phyloP scores from a whole-genome alignment of 371 early-diverging fungal species.

The Apophysomyces sp. region DNA sequence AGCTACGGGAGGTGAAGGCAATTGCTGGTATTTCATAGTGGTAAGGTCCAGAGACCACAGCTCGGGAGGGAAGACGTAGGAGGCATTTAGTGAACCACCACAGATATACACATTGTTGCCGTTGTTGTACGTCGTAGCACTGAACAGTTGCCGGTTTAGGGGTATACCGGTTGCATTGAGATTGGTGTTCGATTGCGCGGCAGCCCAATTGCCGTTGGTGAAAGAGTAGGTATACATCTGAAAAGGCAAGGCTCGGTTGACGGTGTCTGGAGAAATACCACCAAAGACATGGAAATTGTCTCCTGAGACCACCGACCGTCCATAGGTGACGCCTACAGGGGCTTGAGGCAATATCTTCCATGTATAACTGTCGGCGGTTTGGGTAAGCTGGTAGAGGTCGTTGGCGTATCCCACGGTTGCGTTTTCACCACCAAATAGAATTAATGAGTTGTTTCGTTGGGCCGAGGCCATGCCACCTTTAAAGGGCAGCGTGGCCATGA shows the following conservation, averaged over 20 bases:
- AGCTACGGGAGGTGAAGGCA: constrained; percentile 5
- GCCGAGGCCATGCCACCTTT: constrained; percentile 24
- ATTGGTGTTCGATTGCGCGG: constrained; percentile 2
- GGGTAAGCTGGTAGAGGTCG: constrained; percentile 22
- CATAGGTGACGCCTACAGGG: constrained; percentile 11
- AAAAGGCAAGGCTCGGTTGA: constrained; percentile 7
- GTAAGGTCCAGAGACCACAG: constrained; percentile 26
- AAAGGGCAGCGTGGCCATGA: constrained; percentile 25
- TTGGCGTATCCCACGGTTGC: constrained; percentile 16
- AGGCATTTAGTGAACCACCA: constrained; percentile 24
- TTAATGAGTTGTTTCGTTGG: constrained; percentile 20
- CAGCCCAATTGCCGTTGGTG: constrained; percentile 11
- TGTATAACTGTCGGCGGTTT: constrained; percentile 10
- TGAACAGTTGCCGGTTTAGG: constrained; percentile 19
- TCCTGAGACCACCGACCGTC: constrained; percentile 17
- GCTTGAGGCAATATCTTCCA: constrained; percentile 22
- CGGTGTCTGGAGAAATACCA: constrained; percentile 1
- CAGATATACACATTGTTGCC: constrained; percentile 23
- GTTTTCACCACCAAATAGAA: constrained; percentile 36
- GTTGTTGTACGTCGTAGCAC: constrained; percentile 17
- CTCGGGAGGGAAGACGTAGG: constrained; percentile 16
- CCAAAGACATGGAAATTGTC: constrained; percentile 12
- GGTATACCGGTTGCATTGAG: constrained; percentile 13
- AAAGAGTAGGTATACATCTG: constrained; percentile 20
- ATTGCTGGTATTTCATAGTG: constrained; percentile 11